phyloP scores from a whole-genome alignment of 1,284 basidiomycete genomes.

The Cryptococcus sp. region DNA sequence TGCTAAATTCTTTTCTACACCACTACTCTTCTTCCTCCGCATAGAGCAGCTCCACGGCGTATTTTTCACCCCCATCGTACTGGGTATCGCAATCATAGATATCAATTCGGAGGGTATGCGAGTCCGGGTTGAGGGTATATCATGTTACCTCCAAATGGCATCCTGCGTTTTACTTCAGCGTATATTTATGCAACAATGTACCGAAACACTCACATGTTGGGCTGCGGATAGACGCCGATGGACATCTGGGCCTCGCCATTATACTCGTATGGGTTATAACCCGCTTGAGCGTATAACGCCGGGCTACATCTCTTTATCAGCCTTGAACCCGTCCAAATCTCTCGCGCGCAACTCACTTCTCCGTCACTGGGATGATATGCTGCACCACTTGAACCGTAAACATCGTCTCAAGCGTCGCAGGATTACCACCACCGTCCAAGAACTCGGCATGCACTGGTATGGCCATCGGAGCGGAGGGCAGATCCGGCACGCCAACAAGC shows the following conservation, averaged over 20 bases:
- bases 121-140: conserved; percentile 13
- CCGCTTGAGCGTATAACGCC: conserved; percentile 13
- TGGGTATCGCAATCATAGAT: background rate
- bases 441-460: conserved; percentile 39
- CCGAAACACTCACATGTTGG: conserved; percentile 1
- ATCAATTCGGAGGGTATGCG: conserved; percentile 9
- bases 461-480: conserved; percentile 27
- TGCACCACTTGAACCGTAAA: conserved; percentile 38
- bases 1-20: background rate
- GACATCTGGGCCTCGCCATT: background rate
- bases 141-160: conserved; percentile 6
- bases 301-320: background rate
- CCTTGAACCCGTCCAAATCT: background rate
- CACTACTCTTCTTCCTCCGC: background rate
- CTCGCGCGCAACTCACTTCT: conserved; percentile 4
- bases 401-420: conserved; percentile 28
- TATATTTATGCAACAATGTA: background rate
- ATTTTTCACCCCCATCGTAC: background rate
- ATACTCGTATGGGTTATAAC: conserved; percentile 11
- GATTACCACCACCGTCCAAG: conserved; percentile 36
- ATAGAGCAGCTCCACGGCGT: background rate
- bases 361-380: conserved; percentile 12
- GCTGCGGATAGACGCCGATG: background rate
- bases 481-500: conserved; percentile 39
- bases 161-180: background rate